Evolutionary conservation across 306 rosid genomes (phyloP).

Genomic region (Cajanus cajan): DNA sequence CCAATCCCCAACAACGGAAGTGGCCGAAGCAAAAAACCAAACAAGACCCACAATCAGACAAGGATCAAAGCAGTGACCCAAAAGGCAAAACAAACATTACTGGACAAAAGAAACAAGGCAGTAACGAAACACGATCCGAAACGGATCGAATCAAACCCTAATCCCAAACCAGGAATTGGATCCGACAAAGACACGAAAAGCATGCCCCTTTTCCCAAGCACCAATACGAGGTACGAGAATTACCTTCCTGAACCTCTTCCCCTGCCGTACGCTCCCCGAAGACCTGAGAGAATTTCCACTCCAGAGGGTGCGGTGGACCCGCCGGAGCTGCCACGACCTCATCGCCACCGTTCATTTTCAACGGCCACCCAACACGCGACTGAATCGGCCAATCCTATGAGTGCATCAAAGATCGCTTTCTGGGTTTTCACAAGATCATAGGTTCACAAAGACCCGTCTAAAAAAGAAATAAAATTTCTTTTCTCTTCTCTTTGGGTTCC

Average conservation of each 20-base stretch:
- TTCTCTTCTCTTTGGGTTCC: slow-evolving; percentile 48
- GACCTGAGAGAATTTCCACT: slow-evolving; percentile 99
- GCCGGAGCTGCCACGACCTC: slow-evolving; percentile 86
- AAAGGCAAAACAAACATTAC: slow-evolving; percentile 41
- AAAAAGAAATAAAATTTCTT: slow-evolving; percentile 29
- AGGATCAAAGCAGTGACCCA: slow-evolving; percentile 35
- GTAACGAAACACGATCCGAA: slow-evolving; percentile 45
- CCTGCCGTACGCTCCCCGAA: slow-evolving; percentile 98
- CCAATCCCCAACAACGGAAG: slow-evolving; percentile 29
- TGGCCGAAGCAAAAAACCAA: slow-evolving; percentile 32
- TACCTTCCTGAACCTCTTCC: slow-evolving; percentile 99
- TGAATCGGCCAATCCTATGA: slow-evolving; percentile 63
- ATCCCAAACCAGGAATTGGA: slow-evolving; percentile 65
- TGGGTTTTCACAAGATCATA: slow-evolving; percentile 69
- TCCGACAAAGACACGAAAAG: slow-evolving; percentile 42
- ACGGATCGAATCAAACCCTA: slow-evolving; percentile 75
- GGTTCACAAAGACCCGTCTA: slow-evolving; percentile 49
- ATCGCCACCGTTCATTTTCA: slow-evolving; percentile 89
- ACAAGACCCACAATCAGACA: slow-evolving; percentile 35
- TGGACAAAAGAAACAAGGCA: slow-evolving; percentile 22
- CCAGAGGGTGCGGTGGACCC: slow-evolving; percentile 68
- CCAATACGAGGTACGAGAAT: slow-evolving; percentile 23
- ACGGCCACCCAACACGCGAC: slow-evolving; percentile 37
- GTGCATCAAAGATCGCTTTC: slow-evolving; percentile 73
- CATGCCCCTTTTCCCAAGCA: neutral